phyloP scores from a whole-genome alignment of 371 early-diverging fungal species.

The Mortierella sp. region DNA sequence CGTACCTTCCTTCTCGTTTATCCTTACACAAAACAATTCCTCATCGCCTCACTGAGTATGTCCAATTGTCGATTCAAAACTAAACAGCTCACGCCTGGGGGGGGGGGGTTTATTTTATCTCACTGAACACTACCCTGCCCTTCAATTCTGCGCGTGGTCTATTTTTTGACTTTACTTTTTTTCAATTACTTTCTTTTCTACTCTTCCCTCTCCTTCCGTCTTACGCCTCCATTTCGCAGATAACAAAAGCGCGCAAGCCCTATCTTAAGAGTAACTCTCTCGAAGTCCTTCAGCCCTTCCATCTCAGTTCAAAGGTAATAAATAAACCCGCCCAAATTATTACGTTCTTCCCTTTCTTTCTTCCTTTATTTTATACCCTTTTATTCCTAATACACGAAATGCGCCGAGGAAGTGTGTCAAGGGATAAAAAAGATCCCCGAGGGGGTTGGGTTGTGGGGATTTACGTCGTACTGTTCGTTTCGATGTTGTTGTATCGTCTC shows the following conservation, averaged over 20 bases:
- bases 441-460: not conserved
- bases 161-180: not conserved
- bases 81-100: not conserved
- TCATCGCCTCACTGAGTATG: not conserved
- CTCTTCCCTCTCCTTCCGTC: not conserved
- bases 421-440: not conserved
- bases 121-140: not conserved
- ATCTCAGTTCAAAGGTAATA: too few relatives aligned
- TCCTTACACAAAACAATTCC: not conserved
- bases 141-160: not conserved
- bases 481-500: too few relatives aligned
- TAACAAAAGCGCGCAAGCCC: not conserved
- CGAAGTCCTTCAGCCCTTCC: not conserved
- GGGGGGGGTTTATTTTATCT: too few relatives aligned
- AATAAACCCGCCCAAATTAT: too few relatives aligned
- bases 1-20: not conserved
- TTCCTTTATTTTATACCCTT: not conserved
- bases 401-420: not conserved
- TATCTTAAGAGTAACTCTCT: not conserved
- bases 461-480: too few relatives aligned
- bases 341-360: not conserved
- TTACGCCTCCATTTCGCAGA: slow-evolving; percentile 1
- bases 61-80: not conserved
- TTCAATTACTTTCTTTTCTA: not conserved
- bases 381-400: not conserved